Conservation (phyloP, 2,329 filamentous ascomycete species). For the Trichophyton equinum region DNA sequence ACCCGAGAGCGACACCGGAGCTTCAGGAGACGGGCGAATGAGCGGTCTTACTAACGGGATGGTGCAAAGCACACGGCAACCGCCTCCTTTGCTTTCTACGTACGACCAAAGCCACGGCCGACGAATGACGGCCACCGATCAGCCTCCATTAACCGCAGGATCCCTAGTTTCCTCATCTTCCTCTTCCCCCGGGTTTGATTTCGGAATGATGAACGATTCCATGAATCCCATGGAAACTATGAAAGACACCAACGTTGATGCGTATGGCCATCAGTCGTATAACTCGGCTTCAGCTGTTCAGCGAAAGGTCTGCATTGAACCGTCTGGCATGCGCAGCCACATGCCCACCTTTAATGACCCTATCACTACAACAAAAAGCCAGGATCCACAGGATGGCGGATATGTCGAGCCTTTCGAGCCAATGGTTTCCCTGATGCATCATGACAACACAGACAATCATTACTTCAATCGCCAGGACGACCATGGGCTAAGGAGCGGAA, state of each 20-base stretch:
- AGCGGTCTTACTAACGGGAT: slow-evolving; percentile 22
- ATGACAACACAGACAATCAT: slow-evolving; percentile 17
- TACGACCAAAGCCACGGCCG: slow-evolving; percentile 26
- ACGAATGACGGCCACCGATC: slow-evolving; percentile 25
- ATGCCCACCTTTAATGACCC: slow-evolving; percentile 21
- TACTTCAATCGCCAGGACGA: slow-evolving; percentile 18
- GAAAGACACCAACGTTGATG: slow-evolving; percentile 23
- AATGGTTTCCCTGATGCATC: slow-evolving; percentile 21
- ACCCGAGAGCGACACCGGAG: slow-evolving; percentile 48
- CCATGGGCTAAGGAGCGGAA: slow-evolving; percentile 1
- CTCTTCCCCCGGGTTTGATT: slow-evolving; percentile 26
- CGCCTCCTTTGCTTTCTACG: slow-evolving; percentile 22
- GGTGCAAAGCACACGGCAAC: slow-evolving; percentile 21
- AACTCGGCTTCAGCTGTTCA: slow-evolving; percentile 15
- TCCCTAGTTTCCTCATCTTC: slow-evolving; percentile 30
- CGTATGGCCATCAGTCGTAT: slow-evolving; percentile 24
- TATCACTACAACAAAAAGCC: slow-evolving; percentile 15
- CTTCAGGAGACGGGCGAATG: slow-evolving; percentile 22
- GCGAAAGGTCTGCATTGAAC: slow-evolving; percentile 17
- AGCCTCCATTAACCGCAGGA: slow-evolving; percentile 28
- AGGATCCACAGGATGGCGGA: slow-evolving; percentile 17
- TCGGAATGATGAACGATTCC: slow-evolving; percentile 26
- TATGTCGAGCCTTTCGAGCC: slow-evolving; percentile 23
- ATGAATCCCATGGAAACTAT: slow-evolving; percentile 31
- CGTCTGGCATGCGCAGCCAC: slow-evolving; percentile 16